Percentiles rank a stretch among this genome's conserved stretches.
These are phyloP conservation scores for Erigeron philadelphicus DNA, from an alignment of 140 eudicot genomes.

Conservation along the genomic window DNA sequence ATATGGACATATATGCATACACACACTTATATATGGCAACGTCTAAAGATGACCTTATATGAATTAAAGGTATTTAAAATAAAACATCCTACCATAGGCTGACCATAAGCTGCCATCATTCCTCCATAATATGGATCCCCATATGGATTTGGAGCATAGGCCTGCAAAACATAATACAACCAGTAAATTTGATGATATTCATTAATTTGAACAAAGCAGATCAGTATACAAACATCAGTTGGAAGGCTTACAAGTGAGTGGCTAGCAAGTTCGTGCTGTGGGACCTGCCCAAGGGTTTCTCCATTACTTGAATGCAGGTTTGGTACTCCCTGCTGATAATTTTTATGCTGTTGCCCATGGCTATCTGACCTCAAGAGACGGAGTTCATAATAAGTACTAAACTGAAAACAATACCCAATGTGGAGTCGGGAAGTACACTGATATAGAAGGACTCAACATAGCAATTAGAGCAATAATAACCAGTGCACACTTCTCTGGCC, in stretches of 20 bases:
- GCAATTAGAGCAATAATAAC: not conserved
- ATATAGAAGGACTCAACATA: not conserved
- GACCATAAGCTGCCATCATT: conserved; percentile 81
- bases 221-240: not conserved
- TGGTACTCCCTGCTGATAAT: conserved; percentile 39
- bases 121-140: conserved; percentile 66
- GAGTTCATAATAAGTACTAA: conserved; percentile 23
- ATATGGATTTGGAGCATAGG: conserved; percentile 70
- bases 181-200: conserved; percentile 7
- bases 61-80: not conserved
- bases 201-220: not conserved
- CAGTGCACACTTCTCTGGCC: not conserved
- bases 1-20: not conserved
- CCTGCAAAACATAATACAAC: conserved; percentile 36
- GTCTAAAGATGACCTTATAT: not conserved
- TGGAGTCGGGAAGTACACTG: not conserved
- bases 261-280: conserved; percentile 68
- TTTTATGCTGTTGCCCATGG: conserved; percentile 34
- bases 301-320: conserved; percentile 32
- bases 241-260: conserved; percentile 59
- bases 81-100: conserved; percentile 52
- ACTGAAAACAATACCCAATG: conserved; percentile 6
- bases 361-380: conserved; percentile 36
- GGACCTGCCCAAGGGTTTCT: conserved; percentile 45
- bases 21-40: not conserved